Evolutionary conservation across 768 basidiomycete genomes (phyloP).

Genomic region (Panaeolus papilionaceus): DNA sequence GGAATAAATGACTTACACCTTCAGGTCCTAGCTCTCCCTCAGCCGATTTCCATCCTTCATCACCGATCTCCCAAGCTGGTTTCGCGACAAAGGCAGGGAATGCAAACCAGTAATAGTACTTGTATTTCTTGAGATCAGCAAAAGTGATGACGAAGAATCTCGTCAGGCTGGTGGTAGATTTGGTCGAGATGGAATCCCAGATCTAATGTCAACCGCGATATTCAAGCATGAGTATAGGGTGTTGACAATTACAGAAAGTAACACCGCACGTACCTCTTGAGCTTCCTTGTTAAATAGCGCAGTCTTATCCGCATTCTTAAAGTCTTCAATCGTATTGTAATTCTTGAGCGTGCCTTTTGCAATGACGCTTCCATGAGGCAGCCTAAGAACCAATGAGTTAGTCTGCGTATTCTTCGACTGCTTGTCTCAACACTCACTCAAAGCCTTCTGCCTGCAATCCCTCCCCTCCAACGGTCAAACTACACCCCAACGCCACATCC

Average conservation of each 20-base stretch:
- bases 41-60: constrained; percentile 62
- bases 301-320: constrained; percentile 88
- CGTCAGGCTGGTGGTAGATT: constrained; percentile 63
- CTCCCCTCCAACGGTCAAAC: constrained; percentile 67
- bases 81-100: constrained; percentile 92
- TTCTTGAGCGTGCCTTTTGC: constrained; percentile 84
- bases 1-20: constrained; percentile 38
- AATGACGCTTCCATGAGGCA: constrained; percentile 53
- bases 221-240: neutral
- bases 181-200: constrained; percentile 66
- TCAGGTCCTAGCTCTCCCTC: constrained; percentile 47
- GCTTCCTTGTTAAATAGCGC: constrained; percentile 80
- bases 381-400: constrained; percentile 34
- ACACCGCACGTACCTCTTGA: constrained; percentile 56
- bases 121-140: constrained; percentile 98
- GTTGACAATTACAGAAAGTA: neutral
- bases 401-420: neutral
- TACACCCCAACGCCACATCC: constrained; percentile 75
- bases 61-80: constrained; percentile 87
- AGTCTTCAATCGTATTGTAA: constrained; percentile 97
- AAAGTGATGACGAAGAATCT: constrained; percentile 91
- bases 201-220: constrained; percentile 50
- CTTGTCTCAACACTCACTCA: constrained; percentile 42
- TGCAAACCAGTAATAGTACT: constrained; percentile 97
- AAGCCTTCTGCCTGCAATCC: constrained; percentile 55